Conservation (phyloP, 2,329 filamentous ascomycete genomes). For the Fusarium verticillioides region DNA sequence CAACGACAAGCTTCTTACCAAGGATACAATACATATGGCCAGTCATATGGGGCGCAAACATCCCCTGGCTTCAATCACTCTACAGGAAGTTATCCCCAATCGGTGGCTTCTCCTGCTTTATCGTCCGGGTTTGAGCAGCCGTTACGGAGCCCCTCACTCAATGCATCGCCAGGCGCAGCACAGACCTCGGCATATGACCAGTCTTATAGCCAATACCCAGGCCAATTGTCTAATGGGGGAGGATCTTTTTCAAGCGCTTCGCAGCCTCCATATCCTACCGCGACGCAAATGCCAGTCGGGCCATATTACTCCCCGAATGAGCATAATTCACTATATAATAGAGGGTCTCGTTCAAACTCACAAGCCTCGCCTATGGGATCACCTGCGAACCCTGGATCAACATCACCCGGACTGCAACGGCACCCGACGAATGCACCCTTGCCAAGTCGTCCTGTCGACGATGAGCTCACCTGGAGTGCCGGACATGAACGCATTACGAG, state of each 20-base stretch:
- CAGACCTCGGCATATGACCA: constrained; percentile 52
- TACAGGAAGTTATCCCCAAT: constrained; percentile 43
- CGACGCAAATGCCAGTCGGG: constrained; percentile 64
- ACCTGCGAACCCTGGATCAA: constrained; percentile 53
- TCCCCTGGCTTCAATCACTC: constrained; percentile 52
- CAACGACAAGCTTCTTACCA: constrained; percentile 64
- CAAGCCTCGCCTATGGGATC: constrained; percentile 60
- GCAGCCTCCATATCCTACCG: constrained; percentile 63
- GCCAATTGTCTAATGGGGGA: constrained; percentile 54
- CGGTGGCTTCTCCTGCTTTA: constrained; percentile 45
- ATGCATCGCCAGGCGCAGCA: constrained; percentile 42
- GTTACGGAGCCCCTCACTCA: constrained; percentile 51
- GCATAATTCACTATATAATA: constrained; percentile 57
- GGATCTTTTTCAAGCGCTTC: constrained; percentile 50
- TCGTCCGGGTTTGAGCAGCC: constrained; percentile 55
- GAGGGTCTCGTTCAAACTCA: constrained; percentile 61
- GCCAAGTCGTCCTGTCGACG: constrained; percentile 63
- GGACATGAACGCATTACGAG: constrained; percentile 58
- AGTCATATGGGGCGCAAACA: constrained; percentile 54
- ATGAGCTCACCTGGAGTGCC: constrained; percentile 56
- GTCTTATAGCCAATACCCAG: constrained; percentile 50
- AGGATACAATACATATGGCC: constrained; percentile 59
- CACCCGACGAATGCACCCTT: constrained; percentile 71
- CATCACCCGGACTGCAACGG: constrained; percentile 60
- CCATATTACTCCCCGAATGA: constrained; percentile 62